Base-by-base conservation (phyloP, 352 stramenopile genomes). In the Phytophthora rubi region DNA sequence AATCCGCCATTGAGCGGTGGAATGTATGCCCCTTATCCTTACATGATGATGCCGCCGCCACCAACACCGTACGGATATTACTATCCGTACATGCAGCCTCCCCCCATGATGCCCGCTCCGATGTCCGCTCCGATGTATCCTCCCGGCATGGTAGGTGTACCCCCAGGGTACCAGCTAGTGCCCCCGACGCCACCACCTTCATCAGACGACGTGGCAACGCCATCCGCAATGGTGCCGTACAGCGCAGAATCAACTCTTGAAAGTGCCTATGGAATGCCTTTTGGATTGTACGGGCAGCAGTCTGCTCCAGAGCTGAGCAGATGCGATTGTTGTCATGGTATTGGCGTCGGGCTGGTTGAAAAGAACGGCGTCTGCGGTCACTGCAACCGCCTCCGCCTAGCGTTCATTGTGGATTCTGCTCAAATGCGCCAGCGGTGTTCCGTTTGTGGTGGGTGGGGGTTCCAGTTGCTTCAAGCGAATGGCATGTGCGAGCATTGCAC, bases 311-410 rank as follows among this genome's bases (percentile, higher is more conserved):
- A 80, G 28, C 51, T 90, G 26, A 86, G 76, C 48, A 76, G 64
- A 18, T 92, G 85, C 33, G 77, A 90, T 18, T 73, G 71, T 63
- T 92, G 85, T 33, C 63, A 73, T 9, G 82, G 85, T 7, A 63
- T 81, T 52, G 80, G 85, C 13, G 82, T 92, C 15, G 81, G 74
- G 3, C 48, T 92, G 23, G 81, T 86, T 4, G 81, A 92, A 70
- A 90, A 90, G 74, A 92, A 92, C 49, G 85, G 82, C 6, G 70
- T 86, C 8, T 92, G 85, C 39, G 77, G 76, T 12, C 82, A 92
- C 62, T 92, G 85, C 67, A 91, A 92, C 48, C 82, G 85, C 3
- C 68, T 92, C 47, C 76, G 76, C 1, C 81, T 90, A 47, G 85
- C 83, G 13, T 91, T 92, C 54, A 91, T 92, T 70, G 79, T 92